Evolutionary conservation across 805 yeast species (phyloP).

Genomic region (Tetrapisispora arboricola): DNA sequence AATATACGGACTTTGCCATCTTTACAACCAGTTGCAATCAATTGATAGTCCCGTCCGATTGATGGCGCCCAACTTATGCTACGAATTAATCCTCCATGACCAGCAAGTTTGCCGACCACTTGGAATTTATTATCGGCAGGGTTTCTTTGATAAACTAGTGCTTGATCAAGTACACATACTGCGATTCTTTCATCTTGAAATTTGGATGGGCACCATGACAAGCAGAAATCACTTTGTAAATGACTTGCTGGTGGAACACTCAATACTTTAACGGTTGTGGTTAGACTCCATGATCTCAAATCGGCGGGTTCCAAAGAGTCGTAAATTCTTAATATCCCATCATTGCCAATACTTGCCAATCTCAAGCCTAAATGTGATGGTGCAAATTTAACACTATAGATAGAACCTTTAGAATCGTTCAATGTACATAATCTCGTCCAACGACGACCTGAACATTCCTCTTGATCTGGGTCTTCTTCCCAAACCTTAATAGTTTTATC

Average conservation of each 20-base stretch:
- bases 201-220: constrained; percentile 87
- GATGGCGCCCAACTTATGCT: constrained; percentile 95
- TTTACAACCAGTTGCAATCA: constrained; percentile 90
- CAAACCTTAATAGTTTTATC: constrained; percentile 84
- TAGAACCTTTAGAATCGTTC: constrained; percentile 80
- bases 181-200: constrained; percentile 72
- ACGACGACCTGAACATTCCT: constrained; percentile 66
- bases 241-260: constrained; percentile 66
- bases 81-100: constrained; percentile 77
- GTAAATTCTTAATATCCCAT: constrained; percentile 75
- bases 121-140: constrained; percentile 30
- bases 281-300: constrained; percentile 67
- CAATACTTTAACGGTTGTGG: constrained; percentile 59
- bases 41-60: constrained; percentile 80
- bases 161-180: constrained; percentile 81
- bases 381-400: constrained; percentile 83
- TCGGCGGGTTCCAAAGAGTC: constrained; percentile 89
- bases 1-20: constrained; percentile 87
- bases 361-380: constrained; percentile 75
- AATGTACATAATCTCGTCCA: constrained; percentile 71
- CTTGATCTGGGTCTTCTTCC: constrained; percentile 81
- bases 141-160: constrained; percentile 55
- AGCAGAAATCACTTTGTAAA: constrained; percentile 73
- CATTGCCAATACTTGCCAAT: constrained; percentile 80
- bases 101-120: constrained; percentile 59